phyloP scores from a whole-genome alignment of 305 asterid genomes.

The Fraxinus dipetala region DNA sequence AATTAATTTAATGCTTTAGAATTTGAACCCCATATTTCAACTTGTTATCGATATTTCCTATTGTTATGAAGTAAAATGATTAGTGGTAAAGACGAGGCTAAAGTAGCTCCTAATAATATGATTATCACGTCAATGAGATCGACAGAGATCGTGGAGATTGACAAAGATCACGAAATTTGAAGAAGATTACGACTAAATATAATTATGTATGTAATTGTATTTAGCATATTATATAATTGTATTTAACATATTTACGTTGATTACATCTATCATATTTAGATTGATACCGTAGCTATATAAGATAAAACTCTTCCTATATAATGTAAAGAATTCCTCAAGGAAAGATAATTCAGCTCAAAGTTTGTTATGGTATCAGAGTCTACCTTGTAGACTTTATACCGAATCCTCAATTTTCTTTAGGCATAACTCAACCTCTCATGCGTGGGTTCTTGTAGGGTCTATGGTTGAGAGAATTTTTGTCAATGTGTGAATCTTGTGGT shows the following conservation, averaged over 20 bases:
- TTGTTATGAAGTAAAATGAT: background rate
- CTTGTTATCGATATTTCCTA: background rate
- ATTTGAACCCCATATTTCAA: background rate
- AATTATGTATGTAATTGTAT: too few relatives aligned
- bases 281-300: background rate
- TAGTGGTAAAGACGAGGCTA: background rate
- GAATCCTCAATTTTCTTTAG: background rate
- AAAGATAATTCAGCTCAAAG: background rate
- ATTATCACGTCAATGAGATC: background rate
- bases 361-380: background rate
- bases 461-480: background rate
- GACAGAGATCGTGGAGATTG: background rate
- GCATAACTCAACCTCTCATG: background rate
- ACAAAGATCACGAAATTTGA: background rate
- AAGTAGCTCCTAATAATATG: background rate
- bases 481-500: background rate
- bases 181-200: background rate
- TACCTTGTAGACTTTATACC: background rate
- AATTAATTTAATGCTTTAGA: background rate
- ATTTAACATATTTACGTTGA: too few relatives aligned
- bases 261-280: too few relatives aligned
- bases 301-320: background rate
- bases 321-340: background rate
- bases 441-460: background rate
- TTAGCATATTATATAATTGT: too few relatives aligned